Base-by-base conservation (phyloP, 192 early-diverging fungal species). In the Lunasporangiospora selenospora region DNA sequence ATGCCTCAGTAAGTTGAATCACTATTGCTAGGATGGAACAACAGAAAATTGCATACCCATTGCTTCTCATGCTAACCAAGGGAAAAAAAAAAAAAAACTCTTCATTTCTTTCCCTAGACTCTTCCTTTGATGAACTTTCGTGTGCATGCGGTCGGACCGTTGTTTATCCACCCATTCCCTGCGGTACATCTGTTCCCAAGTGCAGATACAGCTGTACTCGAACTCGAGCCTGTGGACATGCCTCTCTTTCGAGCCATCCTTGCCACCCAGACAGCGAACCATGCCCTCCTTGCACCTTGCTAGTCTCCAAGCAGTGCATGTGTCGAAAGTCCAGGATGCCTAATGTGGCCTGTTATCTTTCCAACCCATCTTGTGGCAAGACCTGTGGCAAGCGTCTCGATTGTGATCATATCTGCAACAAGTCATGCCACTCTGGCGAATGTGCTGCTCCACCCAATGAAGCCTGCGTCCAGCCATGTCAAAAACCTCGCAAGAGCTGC, bases 241-340 rank as follows among this genome's bases (percentile, higher is more conserved):
- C 82, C 8, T 82, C 83, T 16, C 65, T 88, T 52, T 83, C 84
- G 11, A 60, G 71, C 32, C 97, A 98, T 58, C 79, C 86, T 44
- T 98, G 97, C 77, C 97, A 98, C 71, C 79, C 86, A 2, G 93
- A 93, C 56, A 75, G 75, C n/a, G 88, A 87, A 46, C 82, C 92
- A 3, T 98, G 97, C 37, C 94, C 97, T 10, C 95, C 95, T 21
- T 98, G 97, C 77, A 80, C 94, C 15, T 81, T 91, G 38, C 87
- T 98, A 37, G 91, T 93, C 0, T 71, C 83, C 8, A 80, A 88
- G 33, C 59, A 48, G 54, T 93, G 92, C 57, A 81, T 87, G 79
- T 98, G 96, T 65, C 92, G 93, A 34, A 91, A 88, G 56, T 80
- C 82, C 16, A 80, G 79, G 30, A 76, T 96, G 75, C 87, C 84